Conservation (phyloP, 768 basidiomycete species). For the Hebeloma cylindrosporum region DNA sequence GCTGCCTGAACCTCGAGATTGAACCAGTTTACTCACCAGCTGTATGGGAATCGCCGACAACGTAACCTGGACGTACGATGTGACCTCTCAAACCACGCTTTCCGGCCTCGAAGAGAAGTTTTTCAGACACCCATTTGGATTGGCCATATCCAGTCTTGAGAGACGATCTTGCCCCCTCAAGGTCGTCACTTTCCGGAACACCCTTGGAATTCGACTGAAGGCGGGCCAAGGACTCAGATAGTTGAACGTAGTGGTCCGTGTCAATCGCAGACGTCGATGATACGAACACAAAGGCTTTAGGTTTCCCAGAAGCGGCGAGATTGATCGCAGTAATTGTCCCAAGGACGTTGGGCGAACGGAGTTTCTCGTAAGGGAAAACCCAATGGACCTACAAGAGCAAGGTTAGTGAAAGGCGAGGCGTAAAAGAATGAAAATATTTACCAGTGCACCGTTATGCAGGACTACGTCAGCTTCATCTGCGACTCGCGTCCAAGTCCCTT, state of each 20-base stretch:
- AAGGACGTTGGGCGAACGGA: conserved; percentile 90
- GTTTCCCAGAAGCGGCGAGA: conserved; percentile 69
- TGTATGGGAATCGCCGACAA: conserved; percentile 87
- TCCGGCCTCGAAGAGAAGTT: conserved; percentile 88
- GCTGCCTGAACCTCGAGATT: not conserved
- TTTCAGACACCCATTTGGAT: conserved; percentile 98
- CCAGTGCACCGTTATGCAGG: conserved; percentile 96
- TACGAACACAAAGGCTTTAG: conserved; percentile 85
- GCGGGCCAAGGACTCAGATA: conserved; percentile 69
- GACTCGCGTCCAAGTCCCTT: conserved; percentile 63
- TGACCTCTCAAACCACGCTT: conserved; percentile 80
- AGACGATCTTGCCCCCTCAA: conserved; percentile 75
- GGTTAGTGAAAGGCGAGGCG: not conserved
- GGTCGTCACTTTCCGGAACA: conserved; percentile 83
- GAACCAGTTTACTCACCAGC: conserved; percentile 59
- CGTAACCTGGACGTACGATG: conserved; percentile 92
- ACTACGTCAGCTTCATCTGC: conserved; percentile 76
- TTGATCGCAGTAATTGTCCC: conserved; percentile 83
- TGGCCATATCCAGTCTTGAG: conserved; percentile 95
- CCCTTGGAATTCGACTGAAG: conserved; percentile 50
- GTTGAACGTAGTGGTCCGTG: conserved; percentile 83
- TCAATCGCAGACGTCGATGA: conserved; percentile 97
- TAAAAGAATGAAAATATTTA: conserved; percentile 39
- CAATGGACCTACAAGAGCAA: conserved; percentile 76
- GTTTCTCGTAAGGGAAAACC: conserved; percentile 96